Conservation (phyloP, 1,284 basidiomycete species). For the Pseudozyma pruni region DNA sequence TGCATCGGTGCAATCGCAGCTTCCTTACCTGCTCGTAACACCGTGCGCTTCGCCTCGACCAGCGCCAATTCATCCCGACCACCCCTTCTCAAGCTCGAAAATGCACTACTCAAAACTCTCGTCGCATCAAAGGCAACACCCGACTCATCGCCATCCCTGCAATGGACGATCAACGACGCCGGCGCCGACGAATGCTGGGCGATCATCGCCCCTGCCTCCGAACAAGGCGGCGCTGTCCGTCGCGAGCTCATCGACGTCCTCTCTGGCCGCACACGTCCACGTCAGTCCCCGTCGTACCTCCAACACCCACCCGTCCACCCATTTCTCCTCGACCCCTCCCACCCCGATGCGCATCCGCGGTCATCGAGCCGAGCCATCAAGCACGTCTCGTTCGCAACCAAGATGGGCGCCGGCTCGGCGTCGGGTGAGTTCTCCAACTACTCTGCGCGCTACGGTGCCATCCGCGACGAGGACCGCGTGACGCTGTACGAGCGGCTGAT, state of each 20-base stretch:
- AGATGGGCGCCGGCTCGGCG: conserved; percentile 15
- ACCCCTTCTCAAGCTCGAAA: conserved; percentile 20
- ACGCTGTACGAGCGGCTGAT: conserved; percentile 63
- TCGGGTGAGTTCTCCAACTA: conserved; percentile 61
- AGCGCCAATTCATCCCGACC: not conserved
- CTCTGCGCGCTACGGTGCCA: conserved; percentile 61
- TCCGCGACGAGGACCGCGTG: conserved; percentile 57
- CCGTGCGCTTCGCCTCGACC: no score
- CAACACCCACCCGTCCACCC: conserved; percentile 35
- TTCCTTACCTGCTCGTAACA: no score
- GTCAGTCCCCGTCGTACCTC: not conserved
- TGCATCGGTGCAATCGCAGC: no score
- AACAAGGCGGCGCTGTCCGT: conserved; percentile 50
- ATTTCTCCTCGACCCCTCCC: conserved; percentile 23
- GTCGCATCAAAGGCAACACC: not conserved
- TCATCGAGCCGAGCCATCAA: conserved; percentile 29
- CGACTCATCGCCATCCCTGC: not conserved
- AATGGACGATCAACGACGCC: conserved; percentile 52
- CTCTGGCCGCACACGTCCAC: conserved; percentile 25
- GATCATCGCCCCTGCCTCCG: conserved; percentile 55
- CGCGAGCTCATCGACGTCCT: conserved; percentile 46
- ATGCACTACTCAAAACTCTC: conserved; percentile 5
- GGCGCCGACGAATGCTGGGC: conserved; percentile 58
- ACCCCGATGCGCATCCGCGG: not conserved
- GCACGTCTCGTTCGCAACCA: conserved; percentile 57